A percentile compares a stretch with the other conserved stretches of the same genome.
Conservation (phyloP, 2,329 filamentous ascomycete genomes). For the Monilinia laxa region DNA sequence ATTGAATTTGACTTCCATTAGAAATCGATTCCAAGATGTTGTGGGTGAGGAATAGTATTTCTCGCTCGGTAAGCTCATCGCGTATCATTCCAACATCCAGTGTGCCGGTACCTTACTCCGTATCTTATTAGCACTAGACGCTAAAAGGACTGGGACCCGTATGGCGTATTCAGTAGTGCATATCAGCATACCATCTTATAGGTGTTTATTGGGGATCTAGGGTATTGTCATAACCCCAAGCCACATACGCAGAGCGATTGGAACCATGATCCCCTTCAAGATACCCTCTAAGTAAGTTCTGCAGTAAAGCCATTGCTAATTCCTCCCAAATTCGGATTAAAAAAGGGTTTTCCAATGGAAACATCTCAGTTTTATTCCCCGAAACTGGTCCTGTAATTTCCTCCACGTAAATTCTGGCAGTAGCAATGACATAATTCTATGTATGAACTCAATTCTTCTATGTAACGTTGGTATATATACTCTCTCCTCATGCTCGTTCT, state of each 20-base stretch:
- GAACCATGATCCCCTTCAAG: background rate
- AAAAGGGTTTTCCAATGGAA: background rate
- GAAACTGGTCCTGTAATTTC: slow-evolving; percentile 11
- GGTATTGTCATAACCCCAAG: too few relatives aligned
- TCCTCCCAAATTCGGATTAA: background rate
- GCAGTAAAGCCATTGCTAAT: background rate
- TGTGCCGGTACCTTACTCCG: too few relatives aligned
- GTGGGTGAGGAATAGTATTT: too few relatives aligned
- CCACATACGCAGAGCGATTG: background rate
- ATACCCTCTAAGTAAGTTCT: background rate
- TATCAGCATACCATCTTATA: background rate
- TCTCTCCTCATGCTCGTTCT: background rate
- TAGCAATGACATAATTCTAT: slow-evolving; percentile 3
- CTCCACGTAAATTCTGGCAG: background rate
- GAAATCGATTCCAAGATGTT: too few relatives aligned
- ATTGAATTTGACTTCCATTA: too few relatives aligned
- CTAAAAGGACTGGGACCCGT: too few relatives aligned
- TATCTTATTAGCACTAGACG: too few relatives aligned
- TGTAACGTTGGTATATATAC: background rate
- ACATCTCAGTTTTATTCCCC: background rate
- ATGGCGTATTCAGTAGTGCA: too few relatives aligned
- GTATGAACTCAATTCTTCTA: background rate
- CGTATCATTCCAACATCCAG: too few relatives aligned
- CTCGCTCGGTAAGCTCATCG: too few relatives aligned
- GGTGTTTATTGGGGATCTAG: background rate